These are phyloP conservation scores for Cyberlindnera veronae DNA, from an alignment of 805 yeast species.

Conservation along the genomic window DNA sequence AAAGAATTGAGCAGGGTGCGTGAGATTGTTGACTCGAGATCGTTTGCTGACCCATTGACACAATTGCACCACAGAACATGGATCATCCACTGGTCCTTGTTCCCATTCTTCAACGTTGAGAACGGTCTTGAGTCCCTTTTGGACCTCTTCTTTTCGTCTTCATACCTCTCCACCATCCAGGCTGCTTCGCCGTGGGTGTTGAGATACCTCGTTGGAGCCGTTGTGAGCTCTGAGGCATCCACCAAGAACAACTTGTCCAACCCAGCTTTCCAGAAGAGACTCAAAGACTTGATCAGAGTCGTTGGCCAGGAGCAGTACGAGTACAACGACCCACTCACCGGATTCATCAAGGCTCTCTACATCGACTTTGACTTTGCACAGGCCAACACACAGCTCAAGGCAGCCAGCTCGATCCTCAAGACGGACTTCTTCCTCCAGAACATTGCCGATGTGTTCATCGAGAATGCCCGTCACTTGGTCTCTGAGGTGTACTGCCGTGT, in stretches of 20 bases:
- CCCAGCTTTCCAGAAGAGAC: conserved; percentile 45
- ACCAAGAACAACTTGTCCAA: conserved; percentile 27
- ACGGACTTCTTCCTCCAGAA: conserved; percentile 55
- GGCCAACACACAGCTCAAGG: conserved; percentile 45
- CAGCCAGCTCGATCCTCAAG: conserved; percentile 45
- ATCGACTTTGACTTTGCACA: conserved; percentile 56
- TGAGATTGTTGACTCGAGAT: conserved; percentile 55
- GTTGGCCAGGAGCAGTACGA: conserved; percentile 62
- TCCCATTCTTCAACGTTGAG: conserved; percentile 54
- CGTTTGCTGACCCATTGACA: conserved; percentile 47
- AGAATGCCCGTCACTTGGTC: conserved; percentile 46
- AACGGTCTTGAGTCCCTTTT: conserved; percentile 50
- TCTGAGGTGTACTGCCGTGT: conserved; percentile 53
- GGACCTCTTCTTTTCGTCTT: conserved; percentile 55
- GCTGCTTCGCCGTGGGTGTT: conserved; percentile 71
- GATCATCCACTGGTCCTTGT: conserved; percentile 67
- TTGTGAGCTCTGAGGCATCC: conserved; percentile 36
- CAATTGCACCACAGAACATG: conserved; percentile 64
- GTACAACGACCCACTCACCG: conserved; percentile 61
- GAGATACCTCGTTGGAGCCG: conserved; percentile 63
- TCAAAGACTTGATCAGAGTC: conserved; percentile 55
- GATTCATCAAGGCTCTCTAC: conserved; percentile 51
- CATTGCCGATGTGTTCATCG: conserved; percentile 39
- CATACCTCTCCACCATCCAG: conserved; percentile 63
- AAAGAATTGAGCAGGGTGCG: conserved; percentile 53